Evolutionary conservation across 2,329 filamentous ascomycete species (phyloP), one percentile per base, ranked within the genome.

Genomic region (Xylariales sp.): DNA sequence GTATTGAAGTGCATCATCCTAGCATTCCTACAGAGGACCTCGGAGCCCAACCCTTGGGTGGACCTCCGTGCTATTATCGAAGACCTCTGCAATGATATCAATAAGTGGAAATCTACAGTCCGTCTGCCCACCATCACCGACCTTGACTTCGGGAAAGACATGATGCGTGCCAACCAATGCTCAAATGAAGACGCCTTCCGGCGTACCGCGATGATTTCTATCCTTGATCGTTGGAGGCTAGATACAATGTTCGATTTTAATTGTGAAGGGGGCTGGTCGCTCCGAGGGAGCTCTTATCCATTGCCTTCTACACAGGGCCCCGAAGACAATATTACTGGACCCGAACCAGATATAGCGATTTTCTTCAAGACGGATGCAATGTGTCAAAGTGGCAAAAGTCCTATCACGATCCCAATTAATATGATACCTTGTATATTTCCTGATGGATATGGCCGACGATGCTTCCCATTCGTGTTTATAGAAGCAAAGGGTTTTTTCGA

Each of bases 191-290:
- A 32, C 5, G 16, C 50, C 2, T 65, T 65, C 18, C 63, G 56
- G n/a, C 63, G 56, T 16, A 65, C 63, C 23, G 14, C 56, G 28
- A 43, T 61, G 63, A 65, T 54, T 36, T 62, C 58, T 7, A 46
- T 58, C 16, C 43, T 58, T 16, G 16, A 58, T 36, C 55, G 43
- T 48, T 18, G 10, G 6, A 14, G 30, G 7, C 30, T 48, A 9
- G 41, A 58, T n/a, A 16, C 14, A 30, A 23, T 14, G 8, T 58
- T 58, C 16, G 41, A 58, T 16, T 58, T 46, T 16, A 58, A 48
- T 23, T 58, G 28, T 32, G 41, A 48, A 48, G 41, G 28, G 5
- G 3, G 34, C 1, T 58, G 43, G 55, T 32, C 28, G 9, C 41
- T 45, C 9, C 10, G 48, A 3, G 30, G 28, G 1, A 30, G 0